A percentile compares a stretch with the other conserved stretches of the same genome.
Evolutionary conservation across 768 basidiomycete species (phyloP).

Genomic region (Russula griseocarnosa): DNA sequence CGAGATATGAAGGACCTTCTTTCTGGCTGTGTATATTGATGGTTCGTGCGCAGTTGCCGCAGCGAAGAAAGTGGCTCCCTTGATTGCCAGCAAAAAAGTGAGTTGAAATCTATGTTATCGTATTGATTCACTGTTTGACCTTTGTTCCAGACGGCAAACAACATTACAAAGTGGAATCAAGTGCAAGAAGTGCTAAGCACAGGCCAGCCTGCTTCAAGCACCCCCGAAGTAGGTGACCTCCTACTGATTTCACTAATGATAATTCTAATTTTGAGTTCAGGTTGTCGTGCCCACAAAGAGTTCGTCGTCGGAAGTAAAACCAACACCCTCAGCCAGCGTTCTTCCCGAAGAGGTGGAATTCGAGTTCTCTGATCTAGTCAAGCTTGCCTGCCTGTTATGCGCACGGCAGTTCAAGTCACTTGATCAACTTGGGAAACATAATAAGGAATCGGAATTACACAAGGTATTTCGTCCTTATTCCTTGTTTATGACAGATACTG

Average conservation of each 20-base stretch:
- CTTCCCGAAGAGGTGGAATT: conserved; percentile 57
- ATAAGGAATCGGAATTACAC: conserved; percentile 90
- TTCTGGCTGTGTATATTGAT: conserved; percentile 34
- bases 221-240: conserved; percentile 18
- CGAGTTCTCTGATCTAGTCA: conserved; percentile 74
- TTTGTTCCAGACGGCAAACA: conserved; percentile 63
- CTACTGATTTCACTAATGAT: not conserved
- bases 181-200: conserved; percentile 78
- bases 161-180: conserved; percentile 97
- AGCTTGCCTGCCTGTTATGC: conserved; percentile 84
- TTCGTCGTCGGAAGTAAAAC: conserved; percentile 13
- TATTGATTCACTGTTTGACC: not conserved
- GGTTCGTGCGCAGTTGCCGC: conserved; percentile 40
- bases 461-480: conserved; percentile 55
- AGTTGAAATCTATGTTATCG: not conserved
- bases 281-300: conserved; percentile 11
- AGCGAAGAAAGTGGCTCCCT: conserved; percentile 71
- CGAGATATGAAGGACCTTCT: conserved; percentile 31
- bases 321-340: conserved; percentile 36
- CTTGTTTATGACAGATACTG: not conserved
- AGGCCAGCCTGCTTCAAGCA: conserved; percentile 27
- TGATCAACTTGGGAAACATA: conserved; percentile 85
- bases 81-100: conserved; percentile 85
- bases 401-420: conserved; percentile 87
- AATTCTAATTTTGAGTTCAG: conserved; percentile 21